These are phyloP conservation scores for Coniochaeta sp. DNA, from an alignment of 2,329 filamentous ascomycete species.

Conservation along the genomic window DNA sequence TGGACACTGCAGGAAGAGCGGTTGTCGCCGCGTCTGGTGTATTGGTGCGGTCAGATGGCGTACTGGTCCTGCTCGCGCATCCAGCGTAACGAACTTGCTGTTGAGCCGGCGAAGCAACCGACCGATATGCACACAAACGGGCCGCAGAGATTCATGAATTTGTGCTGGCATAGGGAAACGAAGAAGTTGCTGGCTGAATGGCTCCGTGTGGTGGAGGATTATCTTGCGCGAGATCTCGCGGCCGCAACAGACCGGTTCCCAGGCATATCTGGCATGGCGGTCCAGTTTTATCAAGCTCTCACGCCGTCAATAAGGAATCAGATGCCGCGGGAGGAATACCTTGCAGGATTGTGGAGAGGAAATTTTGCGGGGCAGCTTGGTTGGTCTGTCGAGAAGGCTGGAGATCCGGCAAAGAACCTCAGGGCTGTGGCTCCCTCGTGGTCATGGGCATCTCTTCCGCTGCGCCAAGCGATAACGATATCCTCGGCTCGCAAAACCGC, in stretches of 20 bases:
- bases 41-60: conserved; percentile 17
- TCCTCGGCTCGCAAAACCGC: conserved; percentile 5
- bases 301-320: conserved; percentile 8
- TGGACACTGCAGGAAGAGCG: conserved; percentile 19
- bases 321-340: conserved; percentile 12
- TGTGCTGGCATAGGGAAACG: conserved; percentile 13
- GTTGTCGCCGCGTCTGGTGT: conserved; percentile 15
- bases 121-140: conserved; percentile 5
- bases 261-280: conserved; percentile 17
- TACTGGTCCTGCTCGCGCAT: conserved; percentile 17
- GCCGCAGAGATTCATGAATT: conserved; percentile 14
- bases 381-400: conserved; percentile 14
- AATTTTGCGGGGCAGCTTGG: conserved; percentile 15
- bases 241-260: conserved; percentile 15
- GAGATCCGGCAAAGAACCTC: conserved; percentile 7
- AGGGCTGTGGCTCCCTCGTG: conserved; percentile 15
- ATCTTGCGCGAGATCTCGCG: conserved; percentile 15
- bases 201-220: conserved; percentile 17
- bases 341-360: conserved; percentile 16
- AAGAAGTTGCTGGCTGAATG: conserved; percentile 15
- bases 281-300: conserved; percentile 15
- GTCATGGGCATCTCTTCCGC: conserved; percentile 18
- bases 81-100: conserved; percentile 11
- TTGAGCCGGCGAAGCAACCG: conserved; percentile 3
- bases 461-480: conserved; percentile 10